Base-by-base conservation (phyloP, 2,329 filamentous ascomycete species). In the Fusarium sarcochroum region DNA sequence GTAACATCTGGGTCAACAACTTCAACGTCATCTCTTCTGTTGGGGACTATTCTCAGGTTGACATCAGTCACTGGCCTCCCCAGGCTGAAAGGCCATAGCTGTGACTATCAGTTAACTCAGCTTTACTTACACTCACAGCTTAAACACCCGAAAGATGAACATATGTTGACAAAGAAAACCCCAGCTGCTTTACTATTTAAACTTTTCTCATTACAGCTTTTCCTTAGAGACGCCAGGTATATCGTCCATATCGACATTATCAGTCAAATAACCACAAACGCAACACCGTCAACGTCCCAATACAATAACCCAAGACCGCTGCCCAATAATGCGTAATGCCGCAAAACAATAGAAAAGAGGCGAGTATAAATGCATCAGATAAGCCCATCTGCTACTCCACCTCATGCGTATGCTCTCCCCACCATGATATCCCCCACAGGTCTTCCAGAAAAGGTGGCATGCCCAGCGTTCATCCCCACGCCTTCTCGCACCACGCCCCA, bases 401-500 rank as follows among this genome's bases (percentile, higher is more conserved):
- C 38, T 54, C 35, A 53, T 56, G 74, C 72, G 25, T 76, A 76
- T 27, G 72, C 68, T 52, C 72, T 75, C 50, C 70, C 74, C 30
- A 72, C 74, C 41, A 61, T 63, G 40, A 76, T 62, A 48, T 73
- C 68, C 20, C 73, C 72, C 5, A 76, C 75, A 52, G 71, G 68
- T 35, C 76, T 75, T 8, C 77, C 78, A 23, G 82, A 82, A 66
- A 84, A 86, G 5, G 80, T 80, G 57, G 82, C 83, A 38, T 84
- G 82, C 13, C 82, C 80, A 35, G 81, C 77, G 30, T 77, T 74
- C 60, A 77, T 76, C 14, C 78, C 81, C 3, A 74, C 66, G 7
- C 78, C 78, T 52, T 82, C 79, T 27, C 77, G 73, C 32, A 85
- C 79, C 32, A 84, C 82, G 4, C 85, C 84, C 83, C 83, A 87